phyloP scores from a whole-genome alignment of 2,329 filamentous ascomycete genomes.

The Malbranchea zuffiana region DNA sequence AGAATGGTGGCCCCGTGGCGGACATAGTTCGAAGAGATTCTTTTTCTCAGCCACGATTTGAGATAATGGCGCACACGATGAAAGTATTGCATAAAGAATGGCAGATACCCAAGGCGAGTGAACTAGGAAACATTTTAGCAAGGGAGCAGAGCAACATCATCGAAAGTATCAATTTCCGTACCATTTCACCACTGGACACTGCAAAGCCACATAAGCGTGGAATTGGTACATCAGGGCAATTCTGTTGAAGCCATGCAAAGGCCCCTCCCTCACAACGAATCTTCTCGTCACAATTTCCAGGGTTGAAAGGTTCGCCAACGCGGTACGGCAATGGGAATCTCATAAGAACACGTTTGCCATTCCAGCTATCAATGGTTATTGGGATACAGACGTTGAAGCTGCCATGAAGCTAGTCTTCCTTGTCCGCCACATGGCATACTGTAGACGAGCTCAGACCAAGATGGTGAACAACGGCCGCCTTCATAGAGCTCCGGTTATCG shows the following conservation, averaged over 20 bases:
- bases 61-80: not conserved
- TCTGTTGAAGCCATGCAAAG: constrained; percentile 1
- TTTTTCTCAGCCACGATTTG: not conserved
- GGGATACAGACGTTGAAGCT: constrained; percentile 29
- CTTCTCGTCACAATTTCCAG: constrained; percentile 6
- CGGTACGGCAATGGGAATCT: constrained; percentile 8
- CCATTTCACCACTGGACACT: constrained; percentile 11
- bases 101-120: not conserved
- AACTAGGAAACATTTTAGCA: not conserved
- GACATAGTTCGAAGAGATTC: constrained; percentile 1
- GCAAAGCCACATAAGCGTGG: constrained; percentile 15
- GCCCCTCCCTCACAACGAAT: not conserved
- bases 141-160: not conserved
- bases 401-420: constrained; percentile 20
- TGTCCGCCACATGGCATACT: constrained; percentile 4
- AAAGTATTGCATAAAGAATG: not conserved
- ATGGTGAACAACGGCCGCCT: constrained; percentile 10
- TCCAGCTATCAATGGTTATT: constrained; percentile 1
- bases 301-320: constrained; percentile 2
- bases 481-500: constrained; percentile 8
- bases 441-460: constrained; percentile 7
- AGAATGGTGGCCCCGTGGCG: not conserved
- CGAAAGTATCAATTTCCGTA: constrained; percentile 3
- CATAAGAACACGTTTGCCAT: constrained; percentile 5
- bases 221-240: constrained; percentile 11